These are phyloP conservation scores for Dendrocalamus latiflorus DNA, from an alignment of 202 grass and related monocot species.

Conservation along the genomic window DNA sequence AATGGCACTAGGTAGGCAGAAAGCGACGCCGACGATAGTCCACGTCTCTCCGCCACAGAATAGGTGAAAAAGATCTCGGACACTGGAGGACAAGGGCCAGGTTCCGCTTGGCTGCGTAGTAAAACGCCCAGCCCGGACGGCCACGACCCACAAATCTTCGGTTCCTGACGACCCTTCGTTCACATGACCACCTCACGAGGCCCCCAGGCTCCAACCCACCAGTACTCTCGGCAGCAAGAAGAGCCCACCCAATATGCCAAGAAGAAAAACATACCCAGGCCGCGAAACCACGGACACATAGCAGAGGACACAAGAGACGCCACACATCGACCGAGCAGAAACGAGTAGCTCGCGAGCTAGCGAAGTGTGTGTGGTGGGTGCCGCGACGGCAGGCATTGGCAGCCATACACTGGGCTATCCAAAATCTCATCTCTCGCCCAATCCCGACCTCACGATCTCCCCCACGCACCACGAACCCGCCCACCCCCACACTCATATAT, in stretches of 20 bases:
- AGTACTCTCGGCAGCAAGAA: neutral
- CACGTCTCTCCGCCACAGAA: neutral
- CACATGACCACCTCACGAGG: too few relatives aligned
- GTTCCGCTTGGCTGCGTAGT: too few relatives aligned
- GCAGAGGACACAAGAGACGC: neutral
- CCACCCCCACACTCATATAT: conserved; percentile 25
- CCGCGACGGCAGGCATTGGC: conserved; percentile 11
- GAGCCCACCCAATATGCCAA: too few relatives aligned
- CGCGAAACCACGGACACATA: neutral
- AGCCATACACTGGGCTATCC: conserved; percentile 78
- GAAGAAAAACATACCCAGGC: neutral
- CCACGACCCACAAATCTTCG: too few relatives aligned
- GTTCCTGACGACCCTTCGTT: too few relatives aligned
- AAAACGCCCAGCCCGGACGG: neutral
- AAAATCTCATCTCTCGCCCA: conserved; percentile 69
- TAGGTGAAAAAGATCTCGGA: neutral
- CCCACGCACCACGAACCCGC: conserved; percentile 34
- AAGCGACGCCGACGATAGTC: neutral
- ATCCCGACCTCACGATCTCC: conserved; percentile 49
- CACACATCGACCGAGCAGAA: conserved; percentile 5
- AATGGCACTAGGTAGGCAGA: neutral
- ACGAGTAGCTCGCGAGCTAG: too few relatives aligned
- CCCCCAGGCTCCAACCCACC: neutral
- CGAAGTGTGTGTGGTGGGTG: neutral
- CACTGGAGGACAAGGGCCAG: neutral